Percentiles rank a stretch among this genome's conserved stretches.
These are phyloP conservation scores for Pilobolus umbonatus DNA, from an alignment of 192 early-diverging fungal species.

Conservation along the genomic window DNA sequence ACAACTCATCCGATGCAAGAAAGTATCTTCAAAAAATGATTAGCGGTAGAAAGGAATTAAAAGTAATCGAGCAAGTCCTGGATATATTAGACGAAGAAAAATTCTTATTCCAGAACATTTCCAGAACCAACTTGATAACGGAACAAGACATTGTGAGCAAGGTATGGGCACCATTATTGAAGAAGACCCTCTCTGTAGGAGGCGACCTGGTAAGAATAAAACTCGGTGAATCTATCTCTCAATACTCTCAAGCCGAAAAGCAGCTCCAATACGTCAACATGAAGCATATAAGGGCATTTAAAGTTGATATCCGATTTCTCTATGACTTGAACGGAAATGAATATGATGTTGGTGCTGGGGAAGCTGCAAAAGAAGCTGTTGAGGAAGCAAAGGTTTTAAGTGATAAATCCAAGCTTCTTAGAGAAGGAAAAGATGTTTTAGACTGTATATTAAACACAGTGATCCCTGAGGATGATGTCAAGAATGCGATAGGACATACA, in stretches of 20 bases:
- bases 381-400: constrained; percentile 1
- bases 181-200: constrained; percentile 6
- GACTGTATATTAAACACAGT: not conserved
- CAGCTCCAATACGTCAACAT: constrained; percentile 4
- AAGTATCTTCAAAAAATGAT: constrained; percentile 6
- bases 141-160: constrained; percentile 3
- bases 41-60: constrained; percentile 4
- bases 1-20: constrained; percentile 7
- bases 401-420: constrained; percentile 9
- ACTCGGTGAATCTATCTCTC: constrained; percentile 1
- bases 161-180: constrained; percentile 5
- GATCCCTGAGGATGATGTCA: not conserved
- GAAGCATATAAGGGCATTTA: constrained; percentile 6
- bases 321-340: not conserved
- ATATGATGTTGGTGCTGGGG: constrained; percentile 5
- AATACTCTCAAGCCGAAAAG: constrained; percentile 6
- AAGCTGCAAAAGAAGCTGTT: not conserved
- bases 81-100: constrained; percentile 7
- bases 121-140: constrained; percentile 1
- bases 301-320: constrained; percentile 4
- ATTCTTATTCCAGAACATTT: constrained; percentile 2
- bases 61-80: constrained; percentile 4
- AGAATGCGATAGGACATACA: not conserved
- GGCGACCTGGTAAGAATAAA: constrained; percentile 3
- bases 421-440: constrained; percentile 10